Evolutionary conservation across 2,329 filamentous ascomycete species (phyloP).

Genomic region (Helotiales sp.): DNA sequence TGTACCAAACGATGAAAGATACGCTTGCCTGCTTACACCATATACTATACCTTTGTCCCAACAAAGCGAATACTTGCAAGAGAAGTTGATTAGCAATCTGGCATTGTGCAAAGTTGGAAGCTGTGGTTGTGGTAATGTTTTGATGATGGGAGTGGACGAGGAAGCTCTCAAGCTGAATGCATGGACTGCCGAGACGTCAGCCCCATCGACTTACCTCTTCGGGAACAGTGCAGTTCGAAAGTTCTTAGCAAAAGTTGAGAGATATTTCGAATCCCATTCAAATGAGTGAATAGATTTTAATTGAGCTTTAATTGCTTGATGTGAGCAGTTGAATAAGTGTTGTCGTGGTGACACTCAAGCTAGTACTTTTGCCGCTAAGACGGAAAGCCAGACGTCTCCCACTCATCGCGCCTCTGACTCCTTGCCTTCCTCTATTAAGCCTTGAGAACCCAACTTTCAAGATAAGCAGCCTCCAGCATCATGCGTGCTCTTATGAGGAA

Average conservation of each 20-base stretch:
- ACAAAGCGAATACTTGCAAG: neutral
- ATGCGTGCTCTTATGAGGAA: neutral
- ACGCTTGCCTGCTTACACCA: neutral
- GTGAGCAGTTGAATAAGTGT: neutral
- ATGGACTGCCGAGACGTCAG: neutral
- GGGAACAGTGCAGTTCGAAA: neutral
- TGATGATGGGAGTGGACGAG: neutral
- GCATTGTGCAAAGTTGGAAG: neutral
- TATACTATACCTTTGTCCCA: neutral
- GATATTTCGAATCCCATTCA: neutral
- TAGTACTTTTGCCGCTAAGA: conserved; percentile 1
- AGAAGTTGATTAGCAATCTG: neutral
- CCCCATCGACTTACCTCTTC: neutral
- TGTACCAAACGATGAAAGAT: neutral
- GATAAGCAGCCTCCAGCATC: neutral
- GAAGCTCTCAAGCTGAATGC: neutral
- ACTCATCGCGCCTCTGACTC: neutral
- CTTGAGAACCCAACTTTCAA: neutral
- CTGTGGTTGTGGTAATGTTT: neutral
- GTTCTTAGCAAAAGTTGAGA: neutral
- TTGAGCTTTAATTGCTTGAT: neutral
- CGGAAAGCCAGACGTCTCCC: neutral
- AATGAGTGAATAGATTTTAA: neutral
- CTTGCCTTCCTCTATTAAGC: neutral
- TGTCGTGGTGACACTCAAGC: neutral